These are phyloP conservation scores for Akanthomyces lecanii DNA, from an alignment of 2,329 filamentous ascomycete species.

Conservation along the genomic window DNA sequence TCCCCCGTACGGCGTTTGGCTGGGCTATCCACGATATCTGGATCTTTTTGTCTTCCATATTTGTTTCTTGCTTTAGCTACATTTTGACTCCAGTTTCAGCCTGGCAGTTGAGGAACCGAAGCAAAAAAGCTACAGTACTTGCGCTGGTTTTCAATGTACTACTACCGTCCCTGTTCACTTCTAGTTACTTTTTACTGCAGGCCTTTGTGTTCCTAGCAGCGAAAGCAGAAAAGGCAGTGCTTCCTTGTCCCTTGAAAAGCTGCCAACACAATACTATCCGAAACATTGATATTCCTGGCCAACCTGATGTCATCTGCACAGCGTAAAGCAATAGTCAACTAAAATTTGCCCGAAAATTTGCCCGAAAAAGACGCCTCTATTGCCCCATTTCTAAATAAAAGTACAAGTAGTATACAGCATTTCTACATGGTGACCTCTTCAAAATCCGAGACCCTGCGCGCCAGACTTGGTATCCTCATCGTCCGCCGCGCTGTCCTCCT, in stretches of 20 bases:
- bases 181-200: too few relatives aligned
- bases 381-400: background rate
- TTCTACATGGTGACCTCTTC: background rate
- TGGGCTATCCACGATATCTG: background rate
- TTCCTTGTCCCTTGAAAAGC: too few relatives aligned
- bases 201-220: too few relatives aligned
- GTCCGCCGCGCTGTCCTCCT: slow-evolving; percentile 25
- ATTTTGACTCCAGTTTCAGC: too few relatives aligned
- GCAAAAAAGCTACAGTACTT: too few relatives aligned
- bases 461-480: slow-evolving; percentile 26
- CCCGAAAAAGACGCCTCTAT: background rate
- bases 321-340: too few relatives aligned
- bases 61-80: background rate
- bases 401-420: background rate
- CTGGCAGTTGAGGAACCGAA: background rate
- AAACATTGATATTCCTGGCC: too few relatives aligned
- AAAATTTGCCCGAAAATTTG: background rate
- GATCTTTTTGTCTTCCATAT: background rate
- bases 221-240: too few relatives aligned
- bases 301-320: too few relatives aligned
- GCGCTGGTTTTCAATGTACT: too few relatives aligned
- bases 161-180: too few relatives aligned
- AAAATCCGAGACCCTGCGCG: slow-evolving; percentile 20
- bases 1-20: background rate
- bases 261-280: too few relatives aligned